A percentile compares a stretch with the other conserved stretches of the same genome.
These are phyloP conservation scores for Trypethelium eluteriae DNA, from an alignment of 495 filamentous ascomycete species.

Conservation along the genomic window DNA sequence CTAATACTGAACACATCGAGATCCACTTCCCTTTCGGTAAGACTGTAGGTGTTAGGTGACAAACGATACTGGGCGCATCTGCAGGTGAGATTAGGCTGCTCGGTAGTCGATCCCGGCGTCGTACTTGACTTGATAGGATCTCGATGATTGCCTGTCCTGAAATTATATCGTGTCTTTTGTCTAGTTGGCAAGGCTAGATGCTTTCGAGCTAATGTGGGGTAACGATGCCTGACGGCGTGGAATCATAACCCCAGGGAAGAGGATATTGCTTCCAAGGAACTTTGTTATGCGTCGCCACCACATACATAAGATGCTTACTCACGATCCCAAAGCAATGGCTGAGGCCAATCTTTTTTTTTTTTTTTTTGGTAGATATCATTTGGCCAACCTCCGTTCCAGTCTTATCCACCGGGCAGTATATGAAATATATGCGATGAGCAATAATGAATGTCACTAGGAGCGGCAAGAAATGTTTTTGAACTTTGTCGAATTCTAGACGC, in stretches of 20 bases:
- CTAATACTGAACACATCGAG: no score
- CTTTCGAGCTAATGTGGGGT: no score
- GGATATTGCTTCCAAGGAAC: no score
- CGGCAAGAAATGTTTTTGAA: not conserved
- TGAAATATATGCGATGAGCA: not conserved
- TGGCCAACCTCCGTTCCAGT: not conserved
- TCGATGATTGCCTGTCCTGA: not conserved
- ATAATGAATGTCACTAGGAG: no score
- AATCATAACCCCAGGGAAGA: no score
- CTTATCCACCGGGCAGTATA: not conserved
- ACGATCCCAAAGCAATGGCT: no score
- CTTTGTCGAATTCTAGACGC: constrained; percentile 1
- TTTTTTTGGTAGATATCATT: not conserved
- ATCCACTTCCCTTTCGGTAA: not conserved
- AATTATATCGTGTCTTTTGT: not conserved
- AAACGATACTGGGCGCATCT: not conserved
- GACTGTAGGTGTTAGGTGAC: not conserved
- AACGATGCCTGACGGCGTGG: no score
- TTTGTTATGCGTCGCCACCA: no score
- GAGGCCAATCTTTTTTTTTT: no score
- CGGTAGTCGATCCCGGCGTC: not conserved
- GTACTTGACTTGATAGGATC: not conserved
- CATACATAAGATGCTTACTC: no score
- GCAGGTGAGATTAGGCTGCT: constrained; percentile 2
- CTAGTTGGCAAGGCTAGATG: not conserved